phyloP scores from a whole-genome alignment of 768 basidiomycete genomes.

The Calvatia gigantea region DNA sequence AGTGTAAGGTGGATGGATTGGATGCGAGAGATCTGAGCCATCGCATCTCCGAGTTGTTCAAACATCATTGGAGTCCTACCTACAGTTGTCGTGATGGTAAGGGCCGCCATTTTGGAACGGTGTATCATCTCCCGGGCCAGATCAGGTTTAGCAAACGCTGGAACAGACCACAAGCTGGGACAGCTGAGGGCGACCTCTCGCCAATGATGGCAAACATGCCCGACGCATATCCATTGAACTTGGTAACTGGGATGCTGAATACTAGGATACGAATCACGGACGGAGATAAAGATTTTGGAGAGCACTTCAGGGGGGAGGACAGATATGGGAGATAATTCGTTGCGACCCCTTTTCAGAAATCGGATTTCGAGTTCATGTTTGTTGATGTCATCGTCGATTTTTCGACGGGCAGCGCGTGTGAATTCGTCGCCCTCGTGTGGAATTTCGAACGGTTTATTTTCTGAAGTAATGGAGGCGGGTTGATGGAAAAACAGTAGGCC shows the following conservation, averaged over 20 bases:
- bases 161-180: slow-evolving; percentile 37
- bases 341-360: slow-evolving; percentile 30
- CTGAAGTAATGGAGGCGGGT: neutral
- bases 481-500: neutral
- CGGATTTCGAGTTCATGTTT: slow-evolving; percentile 29
- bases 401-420: slow-evolving; percentile 20
- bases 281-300: slow-evolving; percentile 31
- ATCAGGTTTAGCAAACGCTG: slow-evolving; percentile 26
- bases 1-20: slow-evolving; percentile 28
- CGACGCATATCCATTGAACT: slow-evolving; percentile 29
- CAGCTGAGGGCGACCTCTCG: slow-evolving; percentile 37
- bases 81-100: slow-evolving; percentile 22
- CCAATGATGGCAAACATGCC: slow-evolving; percentile 39
- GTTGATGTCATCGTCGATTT: slow-evolving; percentile 36
- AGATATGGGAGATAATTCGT: slow-evolving; percentile 32
- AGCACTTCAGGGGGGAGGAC: slow-evolving; percentile 40
- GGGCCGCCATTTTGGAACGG: slow-evolving; percentile 39
- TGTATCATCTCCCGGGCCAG: slow-evolving; percentile 41
- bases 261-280: slow-evolving; percentile 11
- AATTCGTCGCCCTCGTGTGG: slow-evolving; percentile 13
- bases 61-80: slow-evolving; percentile 21
- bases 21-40: slow-evolving; percentile 27
- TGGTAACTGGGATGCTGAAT: slow-evolving; percentile 11
- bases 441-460: slow-evolving; percentile 8
- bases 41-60: slow-evolving; percentile 17